phyloP scores from a whole-genome alignment of 352 stramenopile genomes.

The Pythium aquatile region DNA sequence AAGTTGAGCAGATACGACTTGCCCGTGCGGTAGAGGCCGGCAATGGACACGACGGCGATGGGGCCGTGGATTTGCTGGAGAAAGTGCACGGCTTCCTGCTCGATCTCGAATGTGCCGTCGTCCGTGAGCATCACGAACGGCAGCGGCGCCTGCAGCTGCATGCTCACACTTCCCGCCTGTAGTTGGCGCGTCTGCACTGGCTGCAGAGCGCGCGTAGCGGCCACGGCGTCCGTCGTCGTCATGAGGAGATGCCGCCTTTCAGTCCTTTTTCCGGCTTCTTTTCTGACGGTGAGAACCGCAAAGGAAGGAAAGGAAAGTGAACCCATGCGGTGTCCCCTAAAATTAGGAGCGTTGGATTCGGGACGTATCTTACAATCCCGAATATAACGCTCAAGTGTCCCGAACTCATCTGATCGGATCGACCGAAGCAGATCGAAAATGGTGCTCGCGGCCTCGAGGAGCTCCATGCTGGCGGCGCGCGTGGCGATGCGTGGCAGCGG shows the following conservation, averaged over 20 bases:
- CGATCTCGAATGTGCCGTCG: slow-evolving; percentile 62
- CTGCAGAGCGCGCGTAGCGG: background rate
- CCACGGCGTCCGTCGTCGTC: slow-evolving; percentile 14
- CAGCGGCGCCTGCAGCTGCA: slow-evolving; percentile 36
- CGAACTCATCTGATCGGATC: background rate
- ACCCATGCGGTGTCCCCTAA: slow-evolving; percentile 21
- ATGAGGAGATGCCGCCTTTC: background rate
- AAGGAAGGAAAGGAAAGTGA: slow-evolving; percentile 12
- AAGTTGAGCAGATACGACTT: slow-evolving; percentile 91
- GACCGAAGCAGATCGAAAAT: background rate
- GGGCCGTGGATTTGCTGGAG: slow-evolving; percentile 54
- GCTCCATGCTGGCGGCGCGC: slow-evolving; percentile 1
- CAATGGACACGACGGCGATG: slow-evolving; percentile 84
- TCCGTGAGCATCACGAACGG: slow-evolving; percentile 74
- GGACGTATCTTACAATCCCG: background rate
- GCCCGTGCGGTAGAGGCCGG: slow-evolving; percentile 86
- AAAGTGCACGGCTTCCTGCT: slow-evolving; percentile 54
- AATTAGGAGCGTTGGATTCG: slow-evolving; percentile 6
- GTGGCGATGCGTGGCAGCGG: background rate
- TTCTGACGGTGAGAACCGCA: slow-evolving; percentile 2
- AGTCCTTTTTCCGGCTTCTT: background rate
- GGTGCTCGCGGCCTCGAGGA: background rate
- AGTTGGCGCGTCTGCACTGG: background rate
- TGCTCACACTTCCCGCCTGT: background rate
- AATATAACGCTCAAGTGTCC: background rate